Percentiles rank a stretch among this genome's conserved stretches.
Evolutionary conservation across 1,284 basidiomycete species (phyloP).

Genomic region (Ceratobasidium sp.): DNA sequence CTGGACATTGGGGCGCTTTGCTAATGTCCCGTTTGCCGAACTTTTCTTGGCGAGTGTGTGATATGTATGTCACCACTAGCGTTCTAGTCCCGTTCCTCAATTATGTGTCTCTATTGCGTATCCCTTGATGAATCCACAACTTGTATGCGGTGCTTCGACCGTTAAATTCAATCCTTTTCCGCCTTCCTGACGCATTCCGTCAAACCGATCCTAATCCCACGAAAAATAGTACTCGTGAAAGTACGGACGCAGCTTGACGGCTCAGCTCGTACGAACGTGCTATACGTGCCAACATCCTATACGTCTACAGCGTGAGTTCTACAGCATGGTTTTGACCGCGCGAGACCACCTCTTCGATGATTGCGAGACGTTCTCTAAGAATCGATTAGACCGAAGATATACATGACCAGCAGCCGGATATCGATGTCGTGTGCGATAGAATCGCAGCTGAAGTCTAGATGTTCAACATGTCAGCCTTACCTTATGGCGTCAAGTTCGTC

Average conservation of each 20-base stretch:
- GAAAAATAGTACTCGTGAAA: constrained; percentile 1
- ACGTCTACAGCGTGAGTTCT: background rate
- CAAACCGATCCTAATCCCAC: constrained; percentile 6
- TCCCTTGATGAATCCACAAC: no score
- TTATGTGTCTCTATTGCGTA: no score
- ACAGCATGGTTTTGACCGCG: no score
- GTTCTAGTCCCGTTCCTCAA: no score
- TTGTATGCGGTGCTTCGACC: no score
- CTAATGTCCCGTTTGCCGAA: background rate
- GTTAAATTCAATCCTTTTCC: background rate
- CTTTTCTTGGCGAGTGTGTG: no score
- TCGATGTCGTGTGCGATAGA: constrained; percentile 23
- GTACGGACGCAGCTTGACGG: background rate
- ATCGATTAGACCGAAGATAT: background rate
- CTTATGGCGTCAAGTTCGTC: background rate
- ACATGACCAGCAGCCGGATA: background rate
- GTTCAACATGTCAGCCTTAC: constrained; percentile 12
- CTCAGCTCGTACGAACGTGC: constrained; percentile 8
- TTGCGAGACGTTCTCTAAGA: background rate
- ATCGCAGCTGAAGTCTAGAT: constrained; percentile 7
- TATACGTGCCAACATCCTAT: background rate
- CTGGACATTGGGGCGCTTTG: constrained; percentile 13
- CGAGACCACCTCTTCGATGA: background rate
- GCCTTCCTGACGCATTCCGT: background rate
- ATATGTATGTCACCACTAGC: no score